Evolutionary conservation across 805 yeast genomes (phyloP).

Genomic region (Saccharomycopsis malanga): DNA sequence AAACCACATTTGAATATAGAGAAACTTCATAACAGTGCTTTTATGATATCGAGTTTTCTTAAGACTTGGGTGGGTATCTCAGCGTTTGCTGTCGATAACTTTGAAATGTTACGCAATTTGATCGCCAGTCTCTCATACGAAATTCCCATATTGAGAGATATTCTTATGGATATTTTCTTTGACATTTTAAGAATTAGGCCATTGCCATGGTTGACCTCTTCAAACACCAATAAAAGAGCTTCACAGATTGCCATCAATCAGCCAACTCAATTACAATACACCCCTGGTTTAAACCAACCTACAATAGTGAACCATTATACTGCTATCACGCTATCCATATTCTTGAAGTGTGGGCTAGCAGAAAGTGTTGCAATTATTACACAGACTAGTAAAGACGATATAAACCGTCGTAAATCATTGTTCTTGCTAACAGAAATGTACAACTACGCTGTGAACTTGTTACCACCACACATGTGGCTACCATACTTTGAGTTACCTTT

Average conservation of each 20-base stretch:
- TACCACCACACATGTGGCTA: slow-evolving; percentile 43
- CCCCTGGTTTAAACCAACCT: slow-evolving; percentile 17
- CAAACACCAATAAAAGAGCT: slow-evolving; percentile 1
- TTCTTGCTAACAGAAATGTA: slow-evolving; percentile 57
- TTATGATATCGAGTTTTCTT: slow-evolving; percentile 51
- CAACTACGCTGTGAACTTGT: slow-evolving; percentile 43
- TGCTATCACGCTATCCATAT: slow-evolving; percentile 49
- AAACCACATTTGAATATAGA: slow-evolving; percentile 38
- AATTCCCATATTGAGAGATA: slow-evolving; percentile 49
- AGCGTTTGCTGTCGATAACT: slow-evolving; percentile 51
- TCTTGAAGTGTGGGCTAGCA: slow-evolving; percentile 51
- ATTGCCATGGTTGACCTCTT: slow-evolving; percentile 41
- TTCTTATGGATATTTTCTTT: slow-evolving; percentile 62
- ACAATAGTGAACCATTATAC: slow-evolving; percentile 47
- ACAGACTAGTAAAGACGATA: slow-evolving; percentile 37
- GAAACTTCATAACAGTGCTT: slow-evolving; percentile 52
- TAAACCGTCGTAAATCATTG: slow-evolving; percentile 51
- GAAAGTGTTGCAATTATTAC: slow-evolving; percentile 39
- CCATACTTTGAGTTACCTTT: slow-evolving; percentile 5
- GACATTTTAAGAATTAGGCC: slow-evolving; percentile 58
- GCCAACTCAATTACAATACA: slow-evolving; percentile 10
- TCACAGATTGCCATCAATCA: slow-evolving; percentile 5
- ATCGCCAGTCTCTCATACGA: slow-evolving; percentile 55
- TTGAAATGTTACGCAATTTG: slow-evolving; percentile 48
- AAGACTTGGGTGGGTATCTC: slow-evolving; percentile 74